Conservation (phyloP, 2,329 filamentous ascomycete genomes). For the Penicillium expansum region DNA sequence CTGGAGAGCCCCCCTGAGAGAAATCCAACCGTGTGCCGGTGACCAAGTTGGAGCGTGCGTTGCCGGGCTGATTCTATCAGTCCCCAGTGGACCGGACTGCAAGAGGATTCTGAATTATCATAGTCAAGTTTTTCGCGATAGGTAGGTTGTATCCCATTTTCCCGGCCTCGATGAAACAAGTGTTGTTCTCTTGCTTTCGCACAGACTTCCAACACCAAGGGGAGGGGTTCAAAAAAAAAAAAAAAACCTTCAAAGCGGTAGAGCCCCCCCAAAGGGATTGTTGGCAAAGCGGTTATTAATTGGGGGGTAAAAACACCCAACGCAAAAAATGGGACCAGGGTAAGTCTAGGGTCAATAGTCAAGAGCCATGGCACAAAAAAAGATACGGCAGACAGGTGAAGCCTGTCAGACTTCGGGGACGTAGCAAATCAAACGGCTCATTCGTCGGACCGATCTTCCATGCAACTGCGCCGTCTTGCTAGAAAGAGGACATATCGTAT, state of each 20-base stretch:
- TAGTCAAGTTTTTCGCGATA: not conserved
- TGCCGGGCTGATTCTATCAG: conserved; percentile 16
- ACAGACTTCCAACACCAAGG: not conserved
- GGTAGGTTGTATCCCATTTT: conserved; percentile 2
- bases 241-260: not conserved
- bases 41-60: conserved; percentile 20
- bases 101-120: conserved; percentile 3
- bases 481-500: conserved; percentile 2
- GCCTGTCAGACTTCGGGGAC: conserved; percentile 14
- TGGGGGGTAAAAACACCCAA: not conserved
- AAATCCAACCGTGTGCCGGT: conserved; percentile 8
- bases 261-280: not conserved
- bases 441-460: conserved; percentile 12
- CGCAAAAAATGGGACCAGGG: not conserved
- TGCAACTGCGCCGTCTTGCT: conserved; percentile 7
- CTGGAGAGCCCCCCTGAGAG: not conserved
- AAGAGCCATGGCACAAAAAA: not conserved
- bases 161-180: not conserved
- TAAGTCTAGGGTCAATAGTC: not conserved
- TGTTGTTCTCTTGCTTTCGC: not conserved
- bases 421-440: conserved; percentile 9
- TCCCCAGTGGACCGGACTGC: conserved; percentile 13
- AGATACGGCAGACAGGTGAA: conserved; percentile 5
- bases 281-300: not conserved
- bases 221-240: not conserved